Percentiles rank a stretch among this genome's conserved stretches.
phyloP scores from a whole-genome alignment of 192 early-diverging fungal genomes.

The Chytriomyces sp. region DNA sequence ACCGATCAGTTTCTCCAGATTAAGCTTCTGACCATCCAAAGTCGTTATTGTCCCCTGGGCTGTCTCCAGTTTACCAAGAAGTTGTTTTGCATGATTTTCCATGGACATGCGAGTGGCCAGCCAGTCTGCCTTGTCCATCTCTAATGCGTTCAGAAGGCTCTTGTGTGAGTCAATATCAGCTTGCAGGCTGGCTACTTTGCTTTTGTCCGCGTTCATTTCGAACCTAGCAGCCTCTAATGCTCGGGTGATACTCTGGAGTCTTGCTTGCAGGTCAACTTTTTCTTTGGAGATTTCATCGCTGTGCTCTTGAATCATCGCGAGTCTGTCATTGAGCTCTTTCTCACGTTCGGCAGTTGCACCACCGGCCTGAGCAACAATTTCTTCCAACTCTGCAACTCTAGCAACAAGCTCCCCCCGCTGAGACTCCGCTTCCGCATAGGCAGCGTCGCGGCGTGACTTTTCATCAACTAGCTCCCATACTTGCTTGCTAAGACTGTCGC shows the following conservation, averaged over 20 bases:
- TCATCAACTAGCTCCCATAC: constrained; percentile 18
- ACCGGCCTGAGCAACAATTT: not conserved
- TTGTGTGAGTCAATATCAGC: not conserved
- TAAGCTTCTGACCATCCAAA: not conserved
- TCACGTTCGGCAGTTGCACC: not conserved
- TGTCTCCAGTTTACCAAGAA: not conserved
- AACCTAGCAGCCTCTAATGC: not conserved
- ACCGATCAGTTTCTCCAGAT: not conserved
- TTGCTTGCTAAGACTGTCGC: constrained; percentile 18
- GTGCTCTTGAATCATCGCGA: not conserved
- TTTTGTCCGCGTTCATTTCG: constrained; percentile 8
- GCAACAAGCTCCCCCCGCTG: constrained; percentile 12
- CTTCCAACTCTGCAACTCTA: constrained; percentile 13
- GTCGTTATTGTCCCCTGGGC: not conserved
- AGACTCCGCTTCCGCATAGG: not conserved
- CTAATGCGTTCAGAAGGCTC: not conserved
- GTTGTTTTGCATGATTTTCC: not conserved
- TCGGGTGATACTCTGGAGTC: not conserved
- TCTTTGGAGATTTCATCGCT: not conserved
- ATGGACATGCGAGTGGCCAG: not conserved
- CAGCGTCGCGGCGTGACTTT: not conserved
- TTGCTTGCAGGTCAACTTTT: not conserved
- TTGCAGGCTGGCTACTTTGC: not conserved
- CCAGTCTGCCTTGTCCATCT: constrained; percentile 9
- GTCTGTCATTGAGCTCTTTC: not conserved